Base-by-base conservation (phyloP, 169 alveolate genomes). In the Theileria annulata region DNA sequence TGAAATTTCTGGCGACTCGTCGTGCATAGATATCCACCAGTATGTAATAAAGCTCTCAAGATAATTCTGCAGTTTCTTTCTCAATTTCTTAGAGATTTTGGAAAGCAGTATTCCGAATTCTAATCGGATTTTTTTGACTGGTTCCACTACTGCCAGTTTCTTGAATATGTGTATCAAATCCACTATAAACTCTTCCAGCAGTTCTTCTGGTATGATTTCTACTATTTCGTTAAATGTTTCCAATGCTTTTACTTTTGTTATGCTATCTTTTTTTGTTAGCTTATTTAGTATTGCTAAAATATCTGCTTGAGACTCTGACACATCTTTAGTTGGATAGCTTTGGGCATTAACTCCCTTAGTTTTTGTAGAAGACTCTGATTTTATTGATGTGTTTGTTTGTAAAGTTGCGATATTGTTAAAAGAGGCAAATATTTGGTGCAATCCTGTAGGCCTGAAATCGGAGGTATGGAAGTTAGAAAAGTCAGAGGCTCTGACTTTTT, bases 1-100 rank as follows among this genome's bases (percentile, higher is more conserved):
- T 15, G 88, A 76, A 19, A 80, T 76, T 0, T 80, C 88, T 31
- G 62, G 48, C 2, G 83, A 66, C 0, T 64, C 84, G 48, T 80
- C 88, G 35, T 80, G 82, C 80, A 80, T 80, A 10, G 85, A 82
- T 30, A 80, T 13, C 79, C 76, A 80, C 84, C 82, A 80, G 73
- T 80, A 66, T 23, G 88, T 74, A 15, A 80, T 63, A 2, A 80
- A 30, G 0, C 28, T 28, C 1, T 72, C 79, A 68, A 80, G 66
- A 64, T 80, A 51, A 6, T 28, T n/a, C 75, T 79, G 87, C 64
- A 72, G 69, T 2, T 70, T 15, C 58, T 35, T 19, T 48, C 72
- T 80, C 48, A 80, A 73, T 60, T 27, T 63, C 6, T 25, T 27
- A 15, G 84, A 75, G 10, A 80, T 63, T 12, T 51, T 63, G 42